Base-by-base conservation (phyloP, 768 basidiomycete species). In the Pleurotus giganteus region DNA sequence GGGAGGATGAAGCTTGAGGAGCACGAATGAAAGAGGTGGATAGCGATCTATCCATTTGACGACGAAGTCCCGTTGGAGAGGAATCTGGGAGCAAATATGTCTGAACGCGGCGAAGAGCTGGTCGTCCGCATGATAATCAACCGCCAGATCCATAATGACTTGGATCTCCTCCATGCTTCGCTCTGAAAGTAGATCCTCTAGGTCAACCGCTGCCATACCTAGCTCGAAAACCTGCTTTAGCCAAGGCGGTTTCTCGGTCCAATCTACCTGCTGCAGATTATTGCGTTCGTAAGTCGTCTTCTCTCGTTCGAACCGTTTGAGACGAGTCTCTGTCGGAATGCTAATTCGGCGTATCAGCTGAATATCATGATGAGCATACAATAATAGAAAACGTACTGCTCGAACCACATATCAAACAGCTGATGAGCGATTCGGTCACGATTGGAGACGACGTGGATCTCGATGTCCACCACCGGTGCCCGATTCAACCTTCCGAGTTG, bases 401-500 rank as follows among this genome's bases (percentile, higher is more conserved):
- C 82, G 61, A 84, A 83, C 69, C 84, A 83, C 29, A 86, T 63
- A 62, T 88, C 86, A 58, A 88, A 87, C 0, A 83, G 63, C 66
- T 85, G 83, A 61, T 86, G 84, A 0, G 84, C 82, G 2, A 85
- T 70, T 8, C 83, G 77, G 64, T 87, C 85, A 11, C 85, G 71
- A 61, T 86, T 86, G 0, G 86, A 87, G 8, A 87, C 79, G 3
- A 88, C 86, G 62, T 87, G 86, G 6, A 87, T 74, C 57, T 88
- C 86, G 32, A 86, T 75, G 4, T 72, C 73, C 9, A 69, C 67
- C 0, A 85, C 74, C 0, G 83, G 77, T 0, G 77, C 69, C 32
- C 79, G 76, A 45, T 80, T 74, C 23, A 88, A 63, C 36, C 82
- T 69, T 4, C 86, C 86, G 9, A 84, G 63, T 82, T 86, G 85